Base-by-base conservation (phyloP, 2,329 filamentous ascomycete genomes). In the Trichoderma simmonsii region DNA sequence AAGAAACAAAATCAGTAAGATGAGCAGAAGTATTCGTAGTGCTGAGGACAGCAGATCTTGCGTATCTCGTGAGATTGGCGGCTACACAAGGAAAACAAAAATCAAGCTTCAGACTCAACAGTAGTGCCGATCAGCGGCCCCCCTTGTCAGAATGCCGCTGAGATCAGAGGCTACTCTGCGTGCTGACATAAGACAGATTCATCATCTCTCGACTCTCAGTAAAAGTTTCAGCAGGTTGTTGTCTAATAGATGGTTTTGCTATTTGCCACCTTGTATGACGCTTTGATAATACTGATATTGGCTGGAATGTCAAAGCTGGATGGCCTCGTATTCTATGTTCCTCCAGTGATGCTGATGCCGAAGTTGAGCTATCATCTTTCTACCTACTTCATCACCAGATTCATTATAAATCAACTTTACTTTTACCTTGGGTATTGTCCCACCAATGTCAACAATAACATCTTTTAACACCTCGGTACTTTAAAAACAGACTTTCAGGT, bases 111-210 rank as follows among this genome's bases (percentile, higher is more conserved):
- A 61, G 51, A 62, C 30, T 8, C 30, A 30, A 30, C 28, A 30
- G 54, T 36, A 26, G 63, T n/a, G 63, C 30, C 63, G 32, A 67
- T 39, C 28, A 69, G 66, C 39, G 11, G 24, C 24, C 28, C 59
- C 59, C 24, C 14, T 43, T 30, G 32, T 67, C 64, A 67, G 34
- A 59, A 26, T 59, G 64, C 64, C 64, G 4, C 64, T 67, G 64
- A 67, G 64, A 59, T 43, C 51, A 67, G 64, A 67, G 64, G 51
- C 51, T 18, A 15, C 15, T 43, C 7, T 36, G 51, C 11, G 1
- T 62, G 67, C 67, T 70, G 67, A 70, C 67, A 70, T 70, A 70
- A 70, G 64, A 64, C 61, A 21, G 48, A 12, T 54, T 12, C n/a
- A 21, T 24, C 48, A 54, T 54, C 11, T 39, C 9, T 26, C 26